A percentile compares a stretch with the other conserved stretches of the same genome.
phyloP scores from a whole-genome alignment of 1,284 basidiomycete genomes.

The Fomitopsis palustris region DNA sequence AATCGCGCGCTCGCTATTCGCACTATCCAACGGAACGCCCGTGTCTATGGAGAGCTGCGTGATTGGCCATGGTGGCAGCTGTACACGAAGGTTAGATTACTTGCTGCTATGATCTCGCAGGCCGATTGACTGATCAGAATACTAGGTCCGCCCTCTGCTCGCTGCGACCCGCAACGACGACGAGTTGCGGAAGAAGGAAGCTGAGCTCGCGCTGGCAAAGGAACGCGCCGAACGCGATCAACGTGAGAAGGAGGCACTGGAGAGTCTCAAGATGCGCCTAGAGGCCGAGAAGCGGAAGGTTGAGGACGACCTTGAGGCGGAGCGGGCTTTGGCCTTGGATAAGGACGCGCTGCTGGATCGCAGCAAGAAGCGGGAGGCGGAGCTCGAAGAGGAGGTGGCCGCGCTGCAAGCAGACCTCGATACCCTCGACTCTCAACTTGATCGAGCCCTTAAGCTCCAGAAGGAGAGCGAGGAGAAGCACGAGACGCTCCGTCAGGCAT shows the following conservation, averaged over 20 bases:
- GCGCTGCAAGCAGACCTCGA: constrained; percentile 85
- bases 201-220: constrained; percentile 78
- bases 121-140: not conserved
- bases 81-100: constrained; percentile 74
- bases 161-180: constrained; percentile 93
- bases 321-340: constrained; percentile 77
- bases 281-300: constrained; percentile 82
- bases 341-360: constrained; percentile 86
- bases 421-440: constrained; percentile 81
- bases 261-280: constrained; percentile 75
- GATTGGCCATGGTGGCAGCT: constrained; percentile 99
- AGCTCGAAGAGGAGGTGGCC: constrained; percentile 83
- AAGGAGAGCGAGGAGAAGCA: constrained; percentile 79
- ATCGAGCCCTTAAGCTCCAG: constrained; percentile 73
- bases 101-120: not conserved
- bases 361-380: constrained; percentile 80
- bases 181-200: constrained; percentile 86
- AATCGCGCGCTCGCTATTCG: constrained; percentile 90
- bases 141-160: constrained; percentile 83
- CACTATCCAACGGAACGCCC: constrained; percentile 92
- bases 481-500: constrained; percentile 64
- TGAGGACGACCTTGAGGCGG: constrained; percentile 79
- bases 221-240: constrained; percentile 87
- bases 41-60: constrained; percentile 83
- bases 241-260: constrained; percentile 73